A percentile compares a stretch with the other conserved stretches of the same genome.
Conservation (phyloP, 1,139 yeast species). For the Taphrina populina region DNA sequence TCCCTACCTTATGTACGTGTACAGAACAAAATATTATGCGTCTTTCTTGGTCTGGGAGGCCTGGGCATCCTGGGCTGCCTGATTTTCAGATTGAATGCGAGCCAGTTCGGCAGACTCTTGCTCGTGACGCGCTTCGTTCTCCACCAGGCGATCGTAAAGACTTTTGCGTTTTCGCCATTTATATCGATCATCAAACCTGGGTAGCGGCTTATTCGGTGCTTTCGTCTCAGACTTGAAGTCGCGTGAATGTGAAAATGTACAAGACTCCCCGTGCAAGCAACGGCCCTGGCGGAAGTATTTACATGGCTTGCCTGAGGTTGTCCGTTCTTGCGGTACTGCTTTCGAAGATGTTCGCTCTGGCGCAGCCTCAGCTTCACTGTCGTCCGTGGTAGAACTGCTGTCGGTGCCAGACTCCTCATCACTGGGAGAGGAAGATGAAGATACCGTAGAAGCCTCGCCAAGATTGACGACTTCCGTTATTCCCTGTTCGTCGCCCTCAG, state of each 20-base stretch:
- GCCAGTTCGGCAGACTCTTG: too few species aligned
- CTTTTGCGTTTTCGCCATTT: constrained; percentile 29
- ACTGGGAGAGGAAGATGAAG: neutral
- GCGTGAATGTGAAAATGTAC: constrained; percentile 14
- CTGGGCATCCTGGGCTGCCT: too few species aligned
- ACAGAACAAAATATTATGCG: too few species aligned
- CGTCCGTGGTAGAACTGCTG: neutral
- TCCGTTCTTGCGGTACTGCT: too few species aligned
- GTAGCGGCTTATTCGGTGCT: neutral
- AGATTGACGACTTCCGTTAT: neutral
- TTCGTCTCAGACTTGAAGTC: neutral
- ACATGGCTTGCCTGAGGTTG: too few species aligned
- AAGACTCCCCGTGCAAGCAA: constrained; percentile 27
- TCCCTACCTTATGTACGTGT: too few species aligned
- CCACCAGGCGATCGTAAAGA: constrained; percentile 24
- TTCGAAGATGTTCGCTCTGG: too few species aligned
- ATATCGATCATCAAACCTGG: constrained; percentile 8
- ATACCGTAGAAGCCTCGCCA: neutral
- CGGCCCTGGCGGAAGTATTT: constrained; percentile 32
- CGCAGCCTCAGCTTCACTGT: too few species aligned
- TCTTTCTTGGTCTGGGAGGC: too few species aligned
- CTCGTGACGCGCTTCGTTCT: constrained; percentile 14
- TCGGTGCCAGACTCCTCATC: too few species aligned
- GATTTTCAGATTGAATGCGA: too few species aligned
- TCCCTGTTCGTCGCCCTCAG: neutral